Evolutionary conservation across 1,284 basidiomycete genomes (phyloP).

Genomic region (Pterulicium gracile): DNA sequence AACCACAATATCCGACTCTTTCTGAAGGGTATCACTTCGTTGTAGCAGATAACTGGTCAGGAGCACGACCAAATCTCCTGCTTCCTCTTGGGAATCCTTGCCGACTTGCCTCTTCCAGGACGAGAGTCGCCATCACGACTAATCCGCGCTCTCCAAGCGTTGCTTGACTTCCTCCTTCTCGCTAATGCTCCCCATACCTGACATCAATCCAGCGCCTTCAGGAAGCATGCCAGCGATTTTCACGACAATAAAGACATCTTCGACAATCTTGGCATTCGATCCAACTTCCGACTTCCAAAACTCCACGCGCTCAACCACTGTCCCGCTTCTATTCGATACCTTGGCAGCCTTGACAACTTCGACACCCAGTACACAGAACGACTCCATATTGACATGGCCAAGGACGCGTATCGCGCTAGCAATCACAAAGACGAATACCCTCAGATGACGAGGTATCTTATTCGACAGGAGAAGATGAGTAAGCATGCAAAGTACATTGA

Average conservation of each 20-base stretch:
- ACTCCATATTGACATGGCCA: constrained; percentile 19
- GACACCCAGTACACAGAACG: constrained; percentile 13
- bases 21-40: constrained; percentile 18
- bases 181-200: constrained; percentile 13
- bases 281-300: constrained; percentile 15
- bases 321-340: constrained; percentile 4
- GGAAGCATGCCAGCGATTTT: neutral
- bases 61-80: constrained; percentile 19
- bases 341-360: constrained; percentile 8
- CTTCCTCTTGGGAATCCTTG: constrained; percentile 11
- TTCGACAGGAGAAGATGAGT: constrained; percentile 16
- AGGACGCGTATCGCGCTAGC: constrained; percentile 16
- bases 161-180: constrained; percentile 20
- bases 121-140: too few relatives aligned
- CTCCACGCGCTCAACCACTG: constrained; percentile 13
- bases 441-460: constrained; percentile 26
- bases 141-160: constrained; percentile 11
- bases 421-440: constrained; percentile 15
- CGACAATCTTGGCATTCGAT: constrained; percentile 5
- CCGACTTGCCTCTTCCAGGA: constrained; percentile 8
- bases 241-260: constrained; percentile 7
- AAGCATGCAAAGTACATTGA: too few relatives aligned
- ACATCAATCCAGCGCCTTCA: constrained; percentile 8
- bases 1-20: constrained; percentile 18
- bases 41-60: constrained; percentile 17